Conservation (phyloP, 768 basidiomycete genomes). For the Lactarius sp. region DNA sequence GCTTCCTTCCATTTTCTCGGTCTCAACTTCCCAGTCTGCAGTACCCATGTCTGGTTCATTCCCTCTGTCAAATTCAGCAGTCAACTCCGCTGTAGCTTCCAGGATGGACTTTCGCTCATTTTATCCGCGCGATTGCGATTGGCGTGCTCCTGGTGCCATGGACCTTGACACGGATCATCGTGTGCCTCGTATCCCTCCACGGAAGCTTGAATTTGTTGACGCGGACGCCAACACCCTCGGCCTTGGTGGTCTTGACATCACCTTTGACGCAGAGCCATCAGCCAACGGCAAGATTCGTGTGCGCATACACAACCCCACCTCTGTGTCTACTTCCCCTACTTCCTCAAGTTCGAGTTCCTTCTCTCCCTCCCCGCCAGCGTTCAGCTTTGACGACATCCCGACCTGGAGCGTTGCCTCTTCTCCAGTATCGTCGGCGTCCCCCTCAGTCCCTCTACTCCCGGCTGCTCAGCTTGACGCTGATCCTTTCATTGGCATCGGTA, state of each 20-base stretch:
- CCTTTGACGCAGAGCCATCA: slow-evolving; percentile 60
- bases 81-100: slow-evolving; percentile 30
- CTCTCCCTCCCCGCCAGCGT: slow-evolving; percentile 30
- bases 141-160: slow-evolving; percentile 37
- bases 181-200: slow-evolving; percentile 33
- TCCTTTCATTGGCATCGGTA: slow-evolving; percentile 57
- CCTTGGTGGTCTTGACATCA: slow-evolving; percentile 61
- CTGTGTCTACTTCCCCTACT: slow-evolving; percentile 36
- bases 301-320: slow-evolving; percentile 52
- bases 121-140: slow-evolving; percentile 32
- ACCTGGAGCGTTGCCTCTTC: slow-evolving; percentile 26
- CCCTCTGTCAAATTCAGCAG: slow-evolving; percentile 38
- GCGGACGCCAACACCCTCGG: slow-evolving; percentile 44
- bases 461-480: slow-evolving; percentile 37
- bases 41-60: slow-evolving; percentile 54
- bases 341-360: slow-evolving; percentile 39
- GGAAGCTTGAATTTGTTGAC: slow-evolving; percentile 56
- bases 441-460: slow-evolving; percentile 36
- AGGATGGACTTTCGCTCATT: slow-evolving; percentile 33
- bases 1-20: slow-evolving; percentile 66
- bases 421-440: slow-evolving; percentile 20
- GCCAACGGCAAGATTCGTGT: slow-evolving; percentile 71
- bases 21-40: slow-evolving; percentile 45
- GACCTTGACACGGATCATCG: slow-evolving; percentile 44
- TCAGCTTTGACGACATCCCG: slow-evolving; percentile 24